These are phyloP conservation scores for Rhodamnia argentea DNA, from an alignment of 345 rosid species.

Conservation along the genomic window DNA sequence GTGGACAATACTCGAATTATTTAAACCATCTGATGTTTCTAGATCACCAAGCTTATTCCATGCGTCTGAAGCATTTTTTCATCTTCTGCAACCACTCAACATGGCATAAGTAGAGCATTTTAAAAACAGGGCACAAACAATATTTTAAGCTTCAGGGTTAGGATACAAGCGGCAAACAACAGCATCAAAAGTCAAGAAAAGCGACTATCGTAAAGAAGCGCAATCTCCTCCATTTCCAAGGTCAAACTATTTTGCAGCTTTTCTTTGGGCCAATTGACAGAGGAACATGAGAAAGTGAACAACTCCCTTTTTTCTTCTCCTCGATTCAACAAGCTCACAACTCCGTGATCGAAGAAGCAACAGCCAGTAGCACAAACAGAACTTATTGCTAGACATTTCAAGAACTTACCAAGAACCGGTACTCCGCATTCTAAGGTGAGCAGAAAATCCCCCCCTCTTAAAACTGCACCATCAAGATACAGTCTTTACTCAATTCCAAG, in stretches of 20 bases:
- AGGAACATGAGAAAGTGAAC: not conserved
- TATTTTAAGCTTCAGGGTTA: not conserved
- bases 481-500: not conserved
- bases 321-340: not conserved
- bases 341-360: not conserved
- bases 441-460: not conserved
- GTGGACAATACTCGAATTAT: not conserved
- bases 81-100: not conserved
- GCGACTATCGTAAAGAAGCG: not conserved
- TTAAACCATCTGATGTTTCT: not conserved
- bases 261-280: not conserved
- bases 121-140: not conserved
- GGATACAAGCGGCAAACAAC: not conserved
- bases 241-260: not conserved
- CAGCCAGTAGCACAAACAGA: not conserved
- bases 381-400: not conserved
- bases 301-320: not conserved
- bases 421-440: constrained; percentile 21
- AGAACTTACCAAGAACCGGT: constrained; percentile 27
- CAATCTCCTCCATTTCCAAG: not conserved
- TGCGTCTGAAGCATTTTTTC: not conserved
- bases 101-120: not conserved
- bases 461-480: not conserved
- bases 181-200: not conserved
- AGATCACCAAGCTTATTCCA: not conserved